phyloP scores from a whole-genome alignment of 345 rosid species.

The Eucalyptus leucophloia region DNA sequence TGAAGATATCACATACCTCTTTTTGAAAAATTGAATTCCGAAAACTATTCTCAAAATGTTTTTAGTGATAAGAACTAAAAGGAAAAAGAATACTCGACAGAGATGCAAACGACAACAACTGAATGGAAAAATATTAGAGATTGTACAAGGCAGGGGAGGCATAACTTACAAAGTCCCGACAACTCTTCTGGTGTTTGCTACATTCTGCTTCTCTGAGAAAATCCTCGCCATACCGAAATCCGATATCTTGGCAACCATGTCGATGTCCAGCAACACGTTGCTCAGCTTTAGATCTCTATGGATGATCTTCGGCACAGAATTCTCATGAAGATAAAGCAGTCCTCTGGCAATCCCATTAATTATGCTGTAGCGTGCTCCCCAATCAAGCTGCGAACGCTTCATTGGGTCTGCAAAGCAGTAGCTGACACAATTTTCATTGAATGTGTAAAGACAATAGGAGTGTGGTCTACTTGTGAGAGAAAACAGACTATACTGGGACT shows the following conservation, averaged over 20 bases:
- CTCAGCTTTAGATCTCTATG: constrained; percentile 47
- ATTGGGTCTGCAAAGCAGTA: constrained; percentile 5
- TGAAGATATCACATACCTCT: not conserved
- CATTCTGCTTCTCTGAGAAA: constrained; percentile 3
- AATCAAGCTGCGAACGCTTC: constrained; percentile 16
- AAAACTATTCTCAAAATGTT: not conserved
- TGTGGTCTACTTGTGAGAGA: not conserved
- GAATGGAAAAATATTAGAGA: not conserved
- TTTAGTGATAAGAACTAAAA: not conserved
- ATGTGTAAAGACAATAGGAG: not conserved
- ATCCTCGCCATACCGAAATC: constrained; percentile 18
- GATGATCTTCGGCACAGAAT: constrained; percentile 33
- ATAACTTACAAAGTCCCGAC: constrained; percentile 11
- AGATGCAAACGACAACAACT: not conserved
- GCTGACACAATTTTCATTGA: not conserved
- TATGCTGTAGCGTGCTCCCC: constrained; percentile 38
- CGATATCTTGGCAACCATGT: constrained; percentile 10
- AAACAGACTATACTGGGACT: not conserved
- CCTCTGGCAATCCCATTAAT: constrained; percentile 44
- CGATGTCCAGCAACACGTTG: constrained; percentile 19
- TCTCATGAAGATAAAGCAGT: constrained; percentile 42
- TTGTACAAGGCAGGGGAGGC: not conserved
- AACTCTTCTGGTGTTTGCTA: constrained; percentile 1
- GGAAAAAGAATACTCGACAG: not conserved
- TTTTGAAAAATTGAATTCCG: not conserved